These are phyloP conservation scores for Musa acuminata DNA, from an alignment of 176 grass and related monocot species.

Conservation along the genomic window DNA sequence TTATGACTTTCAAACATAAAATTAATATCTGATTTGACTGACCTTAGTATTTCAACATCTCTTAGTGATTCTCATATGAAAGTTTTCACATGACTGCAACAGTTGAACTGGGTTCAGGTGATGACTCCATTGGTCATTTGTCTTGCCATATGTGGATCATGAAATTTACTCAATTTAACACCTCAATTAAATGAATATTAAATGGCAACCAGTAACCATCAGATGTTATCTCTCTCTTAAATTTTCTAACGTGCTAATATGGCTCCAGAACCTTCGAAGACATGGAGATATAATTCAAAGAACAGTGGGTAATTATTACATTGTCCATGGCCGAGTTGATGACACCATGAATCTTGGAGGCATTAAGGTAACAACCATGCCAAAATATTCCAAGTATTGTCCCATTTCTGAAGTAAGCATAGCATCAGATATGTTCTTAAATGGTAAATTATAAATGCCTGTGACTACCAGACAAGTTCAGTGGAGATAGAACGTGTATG, in stretches of 20 bases:
- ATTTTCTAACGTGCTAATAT: background rate
- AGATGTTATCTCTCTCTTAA: too few species aligned
- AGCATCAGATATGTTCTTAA: background rate
- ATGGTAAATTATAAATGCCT: background rate
- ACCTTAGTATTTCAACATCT: too few species aligned
- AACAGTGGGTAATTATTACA: slow-evolving; percentile 75
- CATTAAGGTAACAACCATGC: slow-evolving; percentile 52
- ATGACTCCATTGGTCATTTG: too few species aligned
- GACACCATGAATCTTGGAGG: slow-evolving; percentile 99
- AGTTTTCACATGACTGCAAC: too few species aligned
- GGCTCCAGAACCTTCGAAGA: slow-evolving; percentile 57
- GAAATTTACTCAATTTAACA: too few species aligned
- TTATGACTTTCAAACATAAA: too few species aligned
- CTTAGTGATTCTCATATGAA: too few species aligned
- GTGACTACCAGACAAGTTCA: slow-evolving; percentile 60
- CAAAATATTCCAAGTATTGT: background rate
- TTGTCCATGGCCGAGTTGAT: slow-evolving; percentile 82
- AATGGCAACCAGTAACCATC: too few species aligned
- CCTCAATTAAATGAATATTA: too few species aligned
- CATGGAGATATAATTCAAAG: slow-evolving; percentile 94
- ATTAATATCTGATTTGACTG: too few species aligned
- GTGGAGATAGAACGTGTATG: slow-evolving; percentile 88
- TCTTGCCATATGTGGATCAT: too few species aligned
- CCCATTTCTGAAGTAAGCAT: background rate
- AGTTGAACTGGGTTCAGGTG: too few species aligned